Evolutionary conservation across 495 filamentous ascomycete genomes (phyloP).

Genomic region (Neurospora sp.): DNA sequence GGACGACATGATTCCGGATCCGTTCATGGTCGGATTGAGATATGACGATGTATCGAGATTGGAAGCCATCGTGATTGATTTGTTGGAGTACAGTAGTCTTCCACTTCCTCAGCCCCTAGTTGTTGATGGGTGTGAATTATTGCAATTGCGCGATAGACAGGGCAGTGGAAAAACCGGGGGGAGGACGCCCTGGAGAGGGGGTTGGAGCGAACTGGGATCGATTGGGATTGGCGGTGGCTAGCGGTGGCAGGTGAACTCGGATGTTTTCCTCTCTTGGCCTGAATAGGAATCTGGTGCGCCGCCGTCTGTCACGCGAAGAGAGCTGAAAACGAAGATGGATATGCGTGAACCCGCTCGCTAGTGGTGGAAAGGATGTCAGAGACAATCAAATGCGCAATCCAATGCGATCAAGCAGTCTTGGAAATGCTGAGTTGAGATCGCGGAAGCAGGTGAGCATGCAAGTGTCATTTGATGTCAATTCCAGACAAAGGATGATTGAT

Average conservation of each 20-base stretch:
- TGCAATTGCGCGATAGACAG: background rate
- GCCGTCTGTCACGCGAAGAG: background rate
- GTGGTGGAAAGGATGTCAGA: background rate
- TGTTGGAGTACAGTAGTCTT: background rate
- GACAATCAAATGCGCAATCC: background rate
- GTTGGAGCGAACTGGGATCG: background rate
- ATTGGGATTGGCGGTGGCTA: background rate
- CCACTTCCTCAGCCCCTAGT: background rate
- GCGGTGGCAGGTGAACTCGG: background rate
- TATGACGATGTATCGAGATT: background rate
- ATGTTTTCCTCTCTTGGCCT: background rate
- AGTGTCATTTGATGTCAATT: background rate
- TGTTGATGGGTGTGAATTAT: background rate
- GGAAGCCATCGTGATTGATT: background rate
- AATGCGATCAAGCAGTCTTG: background rate
- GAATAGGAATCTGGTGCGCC: background rate
- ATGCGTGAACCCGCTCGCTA: background rate
- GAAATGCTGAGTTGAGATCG: background rate
- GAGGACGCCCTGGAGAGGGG: background rate
- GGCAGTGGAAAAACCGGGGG: background rate
- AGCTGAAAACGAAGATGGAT: background rate
- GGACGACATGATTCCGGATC: conserved; percentile 24
- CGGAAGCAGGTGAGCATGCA: background rate
- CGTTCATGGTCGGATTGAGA: conserved; percentile 13
- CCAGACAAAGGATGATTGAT: background rate